Percentiles rank a stretch among this genome's conserved stretches.
Conservation (phyloP, 2,329 filamentous ascomycete genomes). For the Scleromitrula shiraiana region DNA sequence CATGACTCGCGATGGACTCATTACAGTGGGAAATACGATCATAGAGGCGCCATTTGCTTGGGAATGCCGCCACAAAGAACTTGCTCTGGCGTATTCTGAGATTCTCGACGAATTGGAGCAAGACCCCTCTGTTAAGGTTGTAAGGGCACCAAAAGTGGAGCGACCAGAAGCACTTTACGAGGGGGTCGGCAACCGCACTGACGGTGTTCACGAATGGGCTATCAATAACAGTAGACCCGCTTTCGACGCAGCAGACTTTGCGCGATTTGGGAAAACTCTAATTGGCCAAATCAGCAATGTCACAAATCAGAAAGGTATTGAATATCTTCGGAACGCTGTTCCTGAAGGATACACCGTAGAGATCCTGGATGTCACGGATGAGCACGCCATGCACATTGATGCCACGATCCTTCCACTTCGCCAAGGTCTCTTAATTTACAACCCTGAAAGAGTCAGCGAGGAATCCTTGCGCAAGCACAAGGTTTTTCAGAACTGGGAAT, state of each 20-base stretch:
- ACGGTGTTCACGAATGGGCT: not conserved
- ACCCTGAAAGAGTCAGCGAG: not conserved
- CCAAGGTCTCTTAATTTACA: not conserved
- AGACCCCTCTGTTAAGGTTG: not conserved
- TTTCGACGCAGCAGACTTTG: not conserved
- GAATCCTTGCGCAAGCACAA: not conserved
- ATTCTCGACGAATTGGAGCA: not conserved
- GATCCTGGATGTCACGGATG: not conserved
- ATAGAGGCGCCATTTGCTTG: not conserved
- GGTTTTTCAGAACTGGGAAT: not conserved
- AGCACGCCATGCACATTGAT: not conserved
- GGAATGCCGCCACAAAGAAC: not conserved
- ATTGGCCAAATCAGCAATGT: slow-evolving; percentile 1
- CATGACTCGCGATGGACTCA: not conserved
- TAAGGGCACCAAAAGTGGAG: not conserved
- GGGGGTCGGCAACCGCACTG: not conserved
- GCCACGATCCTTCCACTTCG: not conserved
- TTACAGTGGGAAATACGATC: not conserved
- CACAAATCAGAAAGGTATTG: not conserved
- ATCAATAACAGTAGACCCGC: not conserved
- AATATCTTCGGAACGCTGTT: not conserved
- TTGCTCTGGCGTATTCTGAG: not conserved
- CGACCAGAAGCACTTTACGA: not conserved
- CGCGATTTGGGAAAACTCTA: not conserved
- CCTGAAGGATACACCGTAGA: not conserved